Conservation (phyloP, 2,329 filamentous ascomycete genomes). For the Fusarium equiseti region DNA sequence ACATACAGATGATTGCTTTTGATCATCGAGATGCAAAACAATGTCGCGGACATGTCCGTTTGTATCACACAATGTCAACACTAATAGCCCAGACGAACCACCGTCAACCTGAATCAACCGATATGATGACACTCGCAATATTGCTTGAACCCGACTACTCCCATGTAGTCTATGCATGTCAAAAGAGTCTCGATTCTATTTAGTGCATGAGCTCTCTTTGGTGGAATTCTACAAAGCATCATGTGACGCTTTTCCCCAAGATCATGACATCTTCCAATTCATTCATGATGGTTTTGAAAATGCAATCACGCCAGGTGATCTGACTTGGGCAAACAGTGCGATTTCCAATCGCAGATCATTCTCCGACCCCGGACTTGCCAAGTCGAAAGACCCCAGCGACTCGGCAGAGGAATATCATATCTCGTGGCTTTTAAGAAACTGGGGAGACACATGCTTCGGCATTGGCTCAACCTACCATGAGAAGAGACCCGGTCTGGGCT, state of each 20-base stretch:
- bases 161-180: background rate
- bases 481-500: slow-evolving; percentile 18
- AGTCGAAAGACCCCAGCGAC: background rate
- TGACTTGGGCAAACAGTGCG: slow-evolving; percentile 33
- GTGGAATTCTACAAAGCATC: slow-evolving; percentile 18
- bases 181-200: slow-evolving; percentile 24
- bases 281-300: slow-evolving; percentile 29
- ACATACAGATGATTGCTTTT: background rate
- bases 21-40: background rate
- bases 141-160: slow-evolving; percentile 3
- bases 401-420: slow-evolving; percentile 5
- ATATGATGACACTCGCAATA: slow-evolving; percentile 5
- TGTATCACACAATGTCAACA: slow-evolving; percentile 13
- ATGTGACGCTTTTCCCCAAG: slow-evolving; percentile 37
- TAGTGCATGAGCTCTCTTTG: slow-evolving; percentile 29
- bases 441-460: slow-evolving; percentile 24
- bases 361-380: slow-evolving; percentile 1
- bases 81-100: slow-evolving; percentile 16
- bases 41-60: slow-evolving; percentile 14
- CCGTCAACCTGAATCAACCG: slow-evolving; percentile 21
- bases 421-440: slow-evolving; percentile 14
- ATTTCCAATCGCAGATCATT: slow-evolving; percentile 11
- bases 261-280: slow-evolving; percentile 39
- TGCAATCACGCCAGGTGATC: slow-evolving; percentile 7
- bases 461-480: slow-evolving; percentile 29